Conservation (phyloP, 768 basidiomycete genomes). For the Auriscalpium orientale region DNA sequence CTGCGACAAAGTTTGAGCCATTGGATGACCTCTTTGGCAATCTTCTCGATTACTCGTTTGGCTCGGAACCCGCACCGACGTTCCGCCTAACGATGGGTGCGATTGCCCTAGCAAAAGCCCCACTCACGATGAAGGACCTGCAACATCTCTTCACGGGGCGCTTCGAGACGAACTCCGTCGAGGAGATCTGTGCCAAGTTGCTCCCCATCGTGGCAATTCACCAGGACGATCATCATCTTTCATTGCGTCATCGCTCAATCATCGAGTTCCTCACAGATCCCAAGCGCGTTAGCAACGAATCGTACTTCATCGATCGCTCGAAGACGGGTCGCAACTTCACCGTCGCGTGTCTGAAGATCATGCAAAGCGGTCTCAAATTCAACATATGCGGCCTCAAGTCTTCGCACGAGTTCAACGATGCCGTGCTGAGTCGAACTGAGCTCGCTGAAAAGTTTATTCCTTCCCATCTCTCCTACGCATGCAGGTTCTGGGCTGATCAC, state of each 20-base stretch:
- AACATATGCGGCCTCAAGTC: constrained; percentile 32
- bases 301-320: constrained; percentile 2
- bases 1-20: not conserved
- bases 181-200: constrained; percentile 3
- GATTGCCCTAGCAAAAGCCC: constrained; percentile 4
- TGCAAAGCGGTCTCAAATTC: constrained; percentile 28
- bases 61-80: not conserved
- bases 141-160: not conserved
- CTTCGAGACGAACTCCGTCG: not conserved
- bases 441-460: constrained; percentile 22
- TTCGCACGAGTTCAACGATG: constrained; percentile 25
- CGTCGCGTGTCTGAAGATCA: constrained; percentile 20
- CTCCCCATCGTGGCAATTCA: constrained; percentile 4
- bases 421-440: constrained; percentile 14
- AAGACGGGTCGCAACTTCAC: constrained; percentile 16
- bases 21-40: constrained; percentile 3
- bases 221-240: not conserved
- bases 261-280: constrained; percentile 8
- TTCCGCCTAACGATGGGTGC: constrained; percentile 4
- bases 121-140: constrained; percentile 9
- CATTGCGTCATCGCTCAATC: constrained; percentile 7
- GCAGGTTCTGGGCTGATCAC: constrained; percentile 31
- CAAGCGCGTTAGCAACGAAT: constrained; percentile 1
- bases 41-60: not conserved
- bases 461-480: constrained; percentile 27